Evolutionary conservation across 805 yeast species (phyloP).

Genomic region (Kodamaea hsintzibuensis): DNA sequence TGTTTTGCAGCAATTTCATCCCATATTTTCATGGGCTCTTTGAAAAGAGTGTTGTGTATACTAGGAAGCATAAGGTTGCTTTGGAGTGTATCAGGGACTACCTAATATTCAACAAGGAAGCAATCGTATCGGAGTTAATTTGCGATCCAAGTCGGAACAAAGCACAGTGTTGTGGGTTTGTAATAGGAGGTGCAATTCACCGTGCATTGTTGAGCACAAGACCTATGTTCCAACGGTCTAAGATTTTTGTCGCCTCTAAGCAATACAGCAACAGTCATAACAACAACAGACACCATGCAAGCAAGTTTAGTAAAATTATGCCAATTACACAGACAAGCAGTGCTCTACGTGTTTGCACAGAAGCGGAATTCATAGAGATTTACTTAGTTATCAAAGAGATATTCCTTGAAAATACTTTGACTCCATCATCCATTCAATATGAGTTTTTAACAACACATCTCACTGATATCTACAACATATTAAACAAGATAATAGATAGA

Average conservation of each 20-base stretch:
- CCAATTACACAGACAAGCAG: neutral
- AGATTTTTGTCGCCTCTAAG: too few species aligned
- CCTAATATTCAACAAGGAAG: conserved; percentile 4
- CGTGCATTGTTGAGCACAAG: neutral
- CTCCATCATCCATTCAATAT: conserved; percentile 17
- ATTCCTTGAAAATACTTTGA: conserved; percentile 13
- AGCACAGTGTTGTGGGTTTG: neutral
- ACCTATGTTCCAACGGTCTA: neutral
- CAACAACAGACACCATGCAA: too few species aligned
- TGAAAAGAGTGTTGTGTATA: neutral
- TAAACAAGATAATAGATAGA: neutral
- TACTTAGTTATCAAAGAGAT: conserved; percentile 16
- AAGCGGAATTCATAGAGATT: conserved; percentile 13
- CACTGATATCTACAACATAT: neutral
- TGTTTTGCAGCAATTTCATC: conserved; percentile 1
- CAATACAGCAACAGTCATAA: too few species aligned
- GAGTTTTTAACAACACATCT: conserved; percentile 17
- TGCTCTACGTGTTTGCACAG: neutral
- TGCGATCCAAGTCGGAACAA: neutral
- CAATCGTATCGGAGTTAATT: neutral
- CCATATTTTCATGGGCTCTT: neutral
- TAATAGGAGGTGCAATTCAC: neutral
- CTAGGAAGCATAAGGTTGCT: neutral
- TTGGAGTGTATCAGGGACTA: conserved; percentile 5
- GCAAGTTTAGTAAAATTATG: neutral